phyloP scores from a whole-genome alignment of 2,329 filamentous ascomycete species.

The Sporothrix variecibatus region DNA sequence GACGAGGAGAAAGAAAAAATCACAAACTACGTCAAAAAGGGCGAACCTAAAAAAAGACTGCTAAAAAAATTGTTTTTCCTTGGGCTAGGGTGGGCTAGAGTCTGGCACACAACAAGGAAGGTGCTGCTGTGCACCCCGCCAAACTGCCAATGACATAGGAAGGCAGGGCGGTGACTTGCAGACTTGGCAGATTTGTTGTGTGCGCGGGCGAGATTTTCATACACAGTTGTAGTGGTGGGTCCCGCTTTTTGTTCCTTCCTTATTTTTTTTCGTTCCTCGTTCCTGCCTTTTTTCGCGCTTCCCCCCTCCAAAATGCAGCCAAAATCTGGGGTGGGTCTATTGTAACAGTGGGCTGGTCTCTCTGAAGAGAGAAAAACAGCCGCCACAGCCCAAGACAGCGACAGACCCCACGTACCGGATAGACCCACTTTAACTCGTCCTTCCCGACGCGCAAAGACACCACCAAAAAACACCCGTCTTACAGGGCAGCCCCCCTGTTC shows the following conservation, averaged over 20 bases:
- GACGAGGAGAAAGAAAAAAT: constrained; percentile 2
- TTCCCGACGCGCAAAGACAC: not conserved
- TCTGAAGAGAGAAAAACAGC: too few species aligned
- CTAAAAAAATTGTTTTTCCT: constrained; percentile 5
- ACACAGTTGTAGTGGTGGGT: not conserved
- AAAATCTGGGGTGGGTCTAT: constrained; percentile 1
- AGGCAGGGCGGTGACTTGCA: not conserved
- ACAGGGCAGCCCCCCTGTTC: not conserved
- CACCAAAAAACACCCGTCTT: not conserved
- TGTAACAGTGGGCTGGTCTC: constrained; percentile 5
- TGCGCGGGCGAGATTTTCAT: constrained; percentile 2
- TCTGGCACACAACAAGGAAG: not conserved
- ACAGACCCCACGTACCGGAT: not conserved
- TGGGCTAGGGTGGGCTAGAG: not conserved
- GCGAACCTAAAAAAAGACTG: constrained; percentile 9
- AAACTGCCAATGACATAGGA: not conserved
- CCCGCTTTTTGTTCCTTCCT: not conserved
- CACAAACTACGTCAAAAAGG: not conserved
- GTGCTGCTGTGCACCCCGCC: not conserved
- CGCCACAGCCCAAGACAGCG: not conserved
- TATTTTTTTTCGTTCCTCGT: constrained; percentile 5
- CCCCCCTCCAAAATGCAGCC: not conserved
- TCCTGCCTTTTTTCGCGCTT: constrained; percentile 4
- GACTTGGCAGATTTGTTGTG: not conserved
- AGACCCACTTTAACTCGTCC: not conserved